Base-by-base conservation (phyloP, 257 asterid genomes). In the Nicotiana tabacum region DNA sequence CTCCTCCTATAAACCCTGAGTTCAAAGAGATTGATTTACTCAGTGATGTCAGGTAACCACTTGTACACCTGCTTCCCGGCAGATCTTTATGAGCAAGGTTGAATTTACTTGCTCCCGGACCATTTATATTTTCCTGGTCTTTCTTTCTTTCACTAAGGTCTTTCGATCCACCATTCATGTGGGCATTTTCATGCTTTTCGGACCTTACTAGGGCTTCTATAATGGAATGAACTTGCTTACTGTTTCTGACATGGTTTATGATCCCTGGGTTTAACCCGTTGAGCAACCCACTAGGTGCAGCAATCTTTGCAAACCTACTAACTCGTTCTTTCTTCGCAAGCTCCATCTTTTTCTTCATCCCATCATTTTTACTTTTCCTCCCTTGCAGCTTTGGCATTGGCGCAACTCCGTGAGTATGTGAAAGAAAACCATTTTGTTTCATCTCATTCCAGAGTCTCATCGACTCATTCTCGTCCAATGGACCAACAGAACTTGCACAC, bases 271-370 rank as follows among this genome's bases (percentile, higher is more conserved):
- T 96, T 60, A 96, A 87, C 81, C 92, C 99, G 17, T 91, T 91
- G 61, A 96, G 98, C 89, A 96, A 85, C 35, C 98, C 99, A 83
- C 97, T 90, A 0, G 99, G 99, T 53, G 98, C 97, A 69, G 98
- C 97, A 85, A 95, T 86, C 85, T 90, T 92, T 33, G 98, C 98
- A 85, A 96, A 93, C 78, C 95, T 88, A 86, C 92, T 97, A 30
- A 88, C 94, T 81, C 91, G 96, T 86, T 96, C 98, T 87, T 89
- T 94, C 90, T 85, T 93, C 12, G 98, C 97, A 82, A 90, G 94
- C 81, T 94, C 96, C 51, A 94, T 85, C 86, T 87, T 94, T 77
- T 84, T 94, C 91, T 88, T 96, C 83, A 90, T 87, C 15, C 84
- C 88, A 51, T 85, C 90, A 10, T 74, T 85, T 84, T 89, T 93